Base-by-base conservation (phyloP, 2,329 filamentous ascomycete genomes). In the Gyromitra esculenta region DNA sequence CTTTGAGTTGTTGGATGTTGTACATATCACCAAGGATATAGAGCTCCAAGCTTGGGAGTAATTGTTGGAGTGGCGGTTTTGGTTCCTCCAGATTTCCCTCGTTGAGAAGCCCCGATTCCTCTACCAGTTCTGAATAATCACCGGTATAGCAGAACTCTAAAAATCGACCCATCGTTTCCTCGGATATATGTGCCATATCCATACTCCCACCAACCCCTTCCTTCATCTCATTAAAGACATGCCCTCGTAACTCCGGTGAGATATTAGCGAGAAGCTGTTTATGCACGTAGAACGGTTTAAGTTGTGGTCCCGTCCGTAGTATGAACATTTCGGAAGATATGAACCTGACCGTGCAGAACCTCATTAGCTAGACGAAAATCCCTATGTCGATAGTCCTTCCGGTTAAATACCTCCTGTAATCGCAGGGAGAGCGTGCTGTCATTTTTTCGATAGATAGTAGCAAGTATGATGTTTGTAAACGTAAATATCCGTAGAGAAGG, bases 121-220 rank as follows among this genome's bases (percentile, higher is more conserved):
- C 25, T 50, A 21, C 50, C 31, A 18, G 21, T 21, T 59, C 59
- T 18, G 45, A 5, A 45, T 76, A 76, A n/a, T 68, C 18, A 6
- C 74, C 68, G 3, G 62, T 67, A 21, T 76, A 76, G n/a, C 60
- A 72, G 62, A 67, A 76, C 13, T 76, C 68, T 9, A 76, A n/a
- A 21, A 76, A 76, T 13, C 59, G 69, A 5, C 25, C 45, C 56
- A 76, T 72, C 8, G 69, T 73, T 43, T 76, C 60, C 18, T 59
- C 45, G 3, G 67, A 45, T n/a, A 76, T 18, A 31, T 76, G 31
- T n/a, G n/a, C 5, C 68, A 76, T 60, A 5, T 39, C 45, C 74
- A 73, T 62, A 5, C 7, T 43, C 9, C 37, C 63, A 21, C 56
- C 74, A 2, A 13, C 41, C 1, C 69, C 74, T 31, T 73, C 74